Evolutionary conservation across 1,284 basidiomycete genomes (phyloP), one percentile per base, ranked within the genome.

Genomic region (Cryptococcus sp.): DNA sequence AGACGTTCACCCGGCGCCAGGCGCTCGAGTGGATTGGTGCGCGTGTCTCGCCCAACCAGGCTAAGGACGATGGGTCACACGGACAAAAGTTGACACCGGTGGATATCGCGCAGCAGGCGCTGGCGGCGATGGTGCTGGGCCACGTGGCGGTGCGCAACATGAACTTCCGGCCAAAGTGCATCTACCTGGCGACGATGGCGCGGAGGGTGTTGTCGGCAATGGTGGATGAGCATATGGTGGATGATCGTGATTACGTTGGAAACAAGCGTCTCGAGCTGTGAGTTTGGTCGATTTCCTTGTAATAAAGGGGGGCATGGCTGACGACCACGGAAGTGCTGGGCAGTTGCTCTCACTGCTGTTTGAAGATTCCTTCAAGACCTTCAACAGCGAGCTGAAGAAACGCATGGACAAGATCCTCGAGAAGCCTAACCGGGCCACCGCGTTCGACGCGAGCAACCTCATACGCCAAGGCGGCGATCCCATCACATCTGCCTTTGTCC

Each of bases 301-400:
- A n/a, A 9, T 33, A 33, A 9, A 33, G 28, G 12, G 38, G 18
- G 47, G 11, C 13, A 24, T 24, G 28, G 9, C 47, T 16, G 4
- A 4, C 18, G 13, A 51, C 3, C 40, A 21, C 21, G 39, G 16
- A 70, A 94, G 92, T 53, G 97, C 97, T 47, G 96, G 96, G 39
- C 97, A 98, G 75, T 83, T 99, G 9, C 83, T 99, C 16, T 91
- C 95, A 1, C 82, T 98, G 3, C 82, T 99, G 0, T 99, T 99
- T 64, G 96, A 98, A 78, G 96, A 98, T 75, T 80, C 98, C 24
- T 99, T 99, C 84, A 99, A 99, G 77, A 98, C 93, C 0, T 98
- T 96, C 81, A 98, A 98, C 75, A 84, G 89, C 18, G 96, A 98
- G 71, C 84, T 99, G 51, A 98, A 98, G 78, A 86, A 87, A 47